Base-by-base conservation (phyloP, 805 yeast genomes). In the Yarrowia yakushimensis region DNA sequence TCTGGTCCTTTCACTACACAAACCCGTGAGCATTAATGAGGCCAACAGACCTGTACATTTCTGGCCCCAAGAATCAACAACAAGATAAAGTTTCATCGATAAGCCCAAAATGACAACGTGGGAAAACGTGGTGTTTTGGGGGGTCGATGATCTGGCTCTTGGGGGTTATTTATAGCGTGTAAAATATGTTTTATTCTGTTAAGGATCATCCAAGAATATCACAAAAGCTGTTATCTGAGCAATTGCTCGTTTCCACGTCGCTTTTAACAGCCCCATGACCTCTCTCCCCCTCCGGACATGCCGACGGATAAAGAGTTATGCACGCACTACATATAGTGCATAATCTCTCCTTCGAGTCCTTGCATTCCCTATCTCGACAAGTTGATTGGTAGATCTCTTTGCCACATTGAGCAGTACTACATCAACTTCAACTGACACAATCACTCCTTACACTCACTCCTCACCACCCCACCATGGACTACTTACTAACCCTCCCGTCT, bases 401-500 rank as follows among this genome's bases (percentile, higher is more conserved):
- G 45, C 23, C 48, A 25, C 42, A 2, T 31, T 12, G n/a, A 12
- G n/a, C n/a, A n/a, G n/a, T n/a, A n/a, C n/a, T n/a, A n/a, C n/a
- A n/a, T n/a, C n/a, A n/a, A n/a, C n/a, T n/a, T n/a, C n/a, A 4
- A 31, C n/a, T 12, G 5, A 13, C 17, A 31, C 20, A 12, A n/a
- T n/a, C 46, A 30, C 7, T 12, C 12, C 12, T 28, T 57, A 23
- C 30, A 9, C 37, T 17, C 55, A 42, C n/a, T 22, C 22, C 7
- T 22, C 28, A 11, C 15, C 48, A n/a, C 17, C 34, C 30, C 50
- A 27, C 22, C 17, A 64, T 65, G 17, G 61, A 66, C 30, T 80
- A 81, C 62, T 70, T 84, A 8, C 73, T 79, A 25, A 74, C 83
- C n/a, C 81, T 84, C 48, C 72, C 74, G 28, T 81, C 87, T 0